Base-by-base conservation (phyloP, 257 asterid species). In the Solanum peruvianum region DNA sequence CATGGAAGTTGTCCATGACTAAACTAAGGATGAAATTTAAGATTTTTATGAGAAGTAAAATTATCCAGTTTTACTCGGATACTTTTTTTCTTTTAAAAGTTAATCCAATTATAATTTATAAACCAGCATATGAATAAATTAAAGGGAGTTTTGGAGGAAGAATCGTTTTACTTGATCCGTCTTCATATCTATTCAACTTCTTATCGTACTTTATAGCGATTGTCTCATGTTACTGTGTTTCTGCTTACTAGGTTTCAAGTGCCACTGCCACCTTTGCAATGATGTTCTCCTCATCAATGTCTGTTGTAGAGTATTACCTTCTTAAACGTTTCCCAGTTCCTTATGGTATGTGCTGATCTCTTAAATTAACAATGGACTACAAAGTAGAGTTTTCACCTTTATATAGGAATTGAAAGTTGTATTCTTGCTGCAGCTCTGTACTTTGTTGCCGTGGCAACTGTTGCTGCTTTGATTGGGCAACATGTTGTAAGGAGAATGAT, bases 211-310 rank as follows among this genome's bases (percentile, higher is more conserved):
- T 29, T 18, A 31, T 49, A 29, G 18, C 9, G 69, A 16, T 49
- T 12, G 45, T 81, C 69, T 81, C 85, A 29, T 49, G 85, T 29
- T 27, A 49, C 85, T 31, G 44, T 29, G 69, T 49, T 81, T 88
- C 49, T 82, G 37, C 60, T 85, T 64, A 39, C 37, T 87, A 97
- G 99, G 99, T 97, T 87, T 95, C 99, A 85, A 97, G 99, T 93
- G 99, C 99, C 42, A 97, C 99, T 0, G 98, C 99, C 80, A 95
- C 99, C 82, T 97, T 93, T 88, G 98, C 98, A 70, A 97, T 97
- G 99, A 94, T 94, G 99, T 97, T 97, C 94, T 97, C 99, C 78
- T 94, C 99, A 21, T 97, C 99, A 11, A 97, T 97, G 99, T 97
- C 99, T 7, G 99, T 97, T 47, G 96, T 97, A 18, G 98, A 97